Evolutionary conservation across 2,329 filamentous ascomycete species (phyloP).

Genomic region (Epichloe bromicola): DNA sequence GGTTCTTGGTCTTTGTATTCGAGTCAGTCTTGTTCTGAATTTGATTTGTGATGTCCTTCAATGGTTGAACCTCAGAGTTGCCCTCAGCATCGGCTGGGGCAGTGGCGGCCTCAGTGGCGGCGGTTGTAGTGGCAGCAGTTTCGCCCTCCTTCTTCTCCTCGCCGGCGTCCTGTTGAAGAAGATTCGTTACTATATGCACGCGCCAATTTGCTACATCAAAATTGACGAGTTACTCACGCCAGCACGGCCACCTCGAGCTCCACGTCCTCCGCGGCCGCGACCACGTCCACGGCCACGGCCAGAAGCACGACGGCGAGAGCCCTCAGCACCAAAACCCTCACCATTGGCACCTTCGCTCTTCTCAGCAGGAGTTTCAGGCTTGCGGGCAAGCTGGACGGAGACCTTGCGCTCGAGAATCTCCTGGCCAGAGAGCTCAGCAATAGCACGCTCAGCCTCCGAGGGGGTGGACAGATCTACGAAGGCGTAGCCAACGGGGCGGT

Average conservation of each 20-base stretch:
- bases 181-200: slow-evolving; percentile 13
- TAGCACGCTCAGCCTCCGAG: slow-evolving; percentile 88
- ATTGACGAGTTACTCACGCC: slow-evolving; percentile 16
- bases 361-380: slow-evolving; percentile 76
- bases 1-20: slow-evolving; percentile 44
- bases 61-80: slow-evolving; percentile 41
- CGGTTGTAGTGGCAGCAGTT: slow-evolving; percentile 18
- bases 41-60: slow-evolving; percentile 50
- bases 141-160: slow-evolving; percentile 36
- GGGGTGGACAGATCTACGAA: slow-evolving; percentile 97
- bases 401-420: slow-evolving; percentile 98
- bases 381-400: slow-evolving; percentile 95
- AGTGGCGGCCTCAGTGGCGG: slow-evolving; percentile 32
- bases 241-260: slow-evolving; percentile 43
- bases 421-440: slow-evolving; percentile 89
- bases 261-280: slow-evolving; percentile 55
- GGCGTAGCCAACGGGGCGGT: slow-evolving; percentile 94
- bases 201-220: slow-evolving; percentile 20
- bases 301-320: slow-evolving; percentile 47
- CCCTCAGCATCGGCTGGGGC: slow-evolving; percentile 31
- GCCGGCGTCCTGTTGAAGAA: slow-evolving; percentile 16
- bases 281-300: slow-evolving; percentile 56
- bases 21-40: slow-evolving; percentile 41
- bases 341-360: slow-evolving; percentile 63
- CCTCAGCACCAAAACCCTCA: slow-evolving; percentile 60